These are phyloP conservation scores for Thelonectria rubi DNA, from an alignment of 2,329 filamentous ascomycete genomes.

Conservation along the genomic window DNA sequence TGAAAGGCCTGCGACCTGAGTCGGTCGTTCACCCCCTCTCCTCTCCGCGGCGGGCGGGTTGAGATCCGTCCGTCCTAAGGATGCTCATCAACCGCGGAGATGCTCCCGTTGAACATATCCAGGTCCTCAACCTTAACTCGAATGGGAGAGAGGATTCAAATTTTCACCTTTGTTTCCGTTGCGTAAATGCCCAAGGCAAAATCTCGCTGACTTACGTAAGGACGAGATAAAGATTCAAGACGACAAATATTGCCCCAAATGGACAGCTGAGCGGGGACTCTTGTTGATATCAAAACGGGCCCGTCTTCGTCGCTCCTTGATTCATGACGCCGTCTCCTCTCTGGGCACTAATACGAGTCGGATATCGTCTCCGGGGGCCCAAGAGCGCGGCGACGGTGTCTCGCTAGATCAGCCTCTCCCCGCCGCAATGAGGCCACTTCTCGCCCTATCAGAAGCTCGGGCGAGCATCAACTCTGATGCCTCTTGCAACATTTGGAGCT, in stretches of 20 bases:
- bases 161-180: not conserved
- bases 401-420: conserved; percentile 18
- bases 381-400: conserved; percentile 17
- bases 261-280: not conserved
- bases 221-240: not conserved
- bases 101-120: not conserved
- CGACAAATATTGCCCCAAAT: conserved; percentile 4
- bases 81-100: not conserved
- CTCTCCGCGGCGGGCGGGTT: conserved; percentile 3
- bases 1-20: conserved; percentile 11
- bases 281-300: conserved; percentile 7
- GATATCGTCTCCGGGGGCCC: conserved; percentile 7
- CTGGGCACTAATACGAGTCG: conserved; percentile 12
- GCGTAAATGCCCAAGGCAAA: not conserved
- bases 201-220: conserved; percentile 5
- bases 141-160: not conserved
- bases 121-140: not conserved
- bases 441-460: conserved; percentile 3
- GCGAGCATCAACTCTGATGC: not conserved
- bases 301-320: not conserved
- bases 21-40: not conserved
- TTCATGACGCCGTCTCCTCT: not conserved
- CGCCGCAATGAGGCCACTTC: conserved; percentile 15
- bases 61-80: not conserved
- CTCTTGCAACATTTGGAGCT: not conserved